Evolutionary conservation across 2,329 filamentous ascomycete genomes (phyloP).

Genomic region (Aureobasidium pullulans): DNA sequence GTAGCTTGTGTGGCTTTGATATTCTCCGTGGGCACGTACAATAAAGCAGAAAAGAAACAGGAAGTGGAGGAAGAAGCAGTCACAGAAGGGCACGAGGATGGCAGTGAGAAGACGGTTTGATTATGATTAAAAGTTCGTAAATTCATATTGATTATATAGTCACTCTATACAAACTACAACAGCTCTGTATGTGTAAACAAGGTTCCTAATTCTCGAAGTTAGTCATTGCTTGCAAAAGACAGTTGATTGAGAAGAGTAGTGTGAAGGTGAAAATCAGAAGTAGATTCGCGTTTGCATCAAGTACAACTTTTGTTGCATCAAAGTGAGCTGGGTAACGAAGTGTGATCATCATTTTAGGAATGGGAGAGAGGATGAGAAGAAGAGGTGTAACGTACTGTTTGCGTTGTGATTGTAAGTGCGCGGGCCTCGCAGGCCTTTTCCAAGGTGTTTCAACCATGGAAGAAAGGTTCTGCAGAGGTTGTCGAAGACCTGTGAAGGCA

Average conservation of each 20-base stretch:
- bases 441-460: not conserved
- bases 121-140: not conserved
- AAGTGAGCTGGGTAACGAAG: constrained; percentile 99
- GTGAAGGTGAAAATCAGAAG: constrained; percentile 2
- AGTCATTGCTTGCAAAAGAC: not conserved
- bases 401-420: not conserved
- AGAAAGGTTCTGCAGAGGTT: not conserved
- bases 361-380: constrained; percentile 13
- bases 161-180: too few relatives aligned
- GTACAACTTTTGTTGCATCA: constrained; percentile 67
- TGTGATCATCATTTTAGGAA: constrained; percentile 68
- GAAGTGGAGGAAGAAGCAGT: not conserved
- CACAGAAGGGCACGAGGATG: not conserved
- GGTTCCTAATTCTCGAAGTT: not conserved
- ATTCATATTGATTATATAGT: too few relatives aligned
- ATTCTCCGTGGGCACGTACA: not conserved
- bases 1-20: not conserved
- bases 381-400: constrained; percentile 8
- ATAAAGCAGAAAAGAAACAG: not conserved
- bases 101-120: not conserved
- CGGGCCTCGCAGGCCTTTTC: not conserved
- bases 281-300: constrained; percentile 78
- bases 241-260: not conserved
- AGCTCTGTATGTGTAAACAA: too few relatives aligned
- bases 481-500: not conserved